Conservation (phyloP, 768 basidiomycete genomes). For the Tricholoma furcatifolium region DNA sequence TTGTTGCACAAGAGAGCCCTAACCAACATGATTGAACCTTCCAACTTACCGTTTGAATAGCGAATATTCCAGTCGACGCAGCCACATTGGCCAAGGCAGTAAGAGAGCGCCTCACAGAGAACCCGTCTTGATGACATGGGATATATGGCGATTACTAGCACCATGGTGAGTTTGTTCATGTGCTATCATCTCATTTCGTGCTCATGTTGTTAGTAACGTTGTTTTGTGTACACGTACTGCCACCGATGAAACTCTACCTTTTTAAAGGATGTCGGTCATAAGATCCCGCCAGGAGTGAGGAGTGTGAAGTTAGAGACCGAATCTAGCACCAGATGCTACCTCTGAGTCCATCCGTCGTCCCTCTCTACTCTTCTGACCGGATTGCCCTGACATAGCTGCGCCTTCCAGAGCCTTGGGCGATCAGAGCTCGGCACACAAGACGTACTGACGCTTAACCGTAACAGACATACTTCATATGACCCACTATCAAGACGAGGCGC, state of each 20-base stretch:
- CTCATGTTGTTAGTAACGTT: slow-evolving; percentile 1
- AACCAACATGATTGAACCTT: neutral
- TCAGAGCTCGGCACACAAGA: slow-evolving; percentile 13
- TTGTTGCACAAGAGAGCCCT: neutral
- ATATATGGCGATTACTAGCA: neutral
- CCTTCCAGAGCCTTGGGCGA: slow-evolving; percentile 6
- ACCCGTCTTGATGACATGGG: neutral
- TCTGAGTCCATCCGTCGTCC: neutral
- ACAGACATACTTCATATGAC: slow-evolving; percentile 15
- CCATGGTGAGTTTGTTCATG: slow-evolving; percentile 3
- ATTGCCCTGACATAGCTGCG: slow-evolving; percentile 4
- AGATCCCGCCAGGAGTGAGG: slow-evolving; percentile 7
- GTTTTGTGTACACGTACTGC: slow-evolving; percentile 8
- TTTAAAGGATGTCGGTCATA: slow-evolving; percentile 6
- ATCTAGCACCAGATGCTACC: neutral
- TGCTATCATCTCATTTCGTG: neutral
- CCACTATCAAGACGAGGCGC: slow-evolving; percentile 14
- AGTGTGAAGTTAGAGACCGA: slow-evolving; percentile 1
- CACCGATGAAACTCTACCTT: slow-evolving; percentile 7
- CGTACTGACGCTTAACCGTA: slow-evolving; percentile 17
- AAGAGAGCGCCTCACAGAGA: slow-evolving; percentile 44
- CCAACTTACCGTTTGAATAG: slow-evolving; percentile 8
- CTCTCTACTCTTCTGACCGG: slow-evolving; percentile 12
- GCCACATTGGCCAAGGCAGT: slow-evolving; percentile 56
- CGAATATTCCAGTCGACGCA: slow-evolving; percentile 59